Base-by-base conservation (phyloP, 371 early-diverging fungal species). In the Saksenaea vasiformis region DNA sequence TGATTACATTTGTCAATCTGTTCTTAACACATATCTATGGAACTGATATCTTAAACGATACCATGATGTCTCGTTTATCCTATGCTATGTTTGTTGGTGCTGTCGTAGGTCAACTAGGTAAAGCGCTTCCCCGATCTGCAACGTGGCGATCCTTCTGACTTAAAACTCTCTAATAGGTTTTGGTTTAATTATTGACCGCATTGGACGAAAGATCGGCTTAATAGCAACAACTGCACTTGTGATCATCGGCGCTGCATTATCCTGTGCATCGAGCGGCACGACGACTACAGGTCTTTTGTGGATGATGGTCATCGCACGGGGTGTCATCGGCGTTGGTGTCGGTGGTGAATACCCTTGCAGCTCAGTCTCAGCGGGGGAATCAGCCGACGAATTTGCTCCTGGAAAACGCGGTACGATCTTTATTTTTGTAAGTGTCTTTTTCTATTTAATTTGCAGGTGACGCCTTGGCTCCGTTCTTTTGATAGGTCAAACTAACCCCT, bases 301-400 rank as follows among this genome's bases (percentile, higher is more conserved):
- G 85, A 80, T 80, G 57, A 62, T 84, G 76, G 78, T 82, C 19
- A 62, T 84, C 24, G 75, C 79, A 26, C 77, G 85, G 62, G 85
- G 85, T 55, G 74, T 84, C 22, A 63, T 80, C 22, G 85, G 85
- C 53, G 82, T 84, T 17, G 85, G 85, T 68, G 82, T 82, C 5
- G 84, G 85, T 47, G 75, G 85, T 22, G 85, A 84, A 64, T 84
- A 84, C 58, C 85, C 85, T 17, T 82, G 82, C 62, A 77, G 78
- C 5, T 80, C 80, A 28, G 82, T 80, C 13, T 73, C 82, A 19
- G 85, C 85, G 38, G 80, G 80, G 34, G 85, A 84, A 61, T 75
- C 82, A 34, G 82, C 85, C n/a, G 82, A 84, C 61, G 81, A 80
- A 66, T 77, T 80, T 34, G 71, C 76, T 59, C 82, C 64, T 27